Evolutionary conservation across 306 rosid species (phyloP).

Genomic region (Albizia julibrissin): DNA sequence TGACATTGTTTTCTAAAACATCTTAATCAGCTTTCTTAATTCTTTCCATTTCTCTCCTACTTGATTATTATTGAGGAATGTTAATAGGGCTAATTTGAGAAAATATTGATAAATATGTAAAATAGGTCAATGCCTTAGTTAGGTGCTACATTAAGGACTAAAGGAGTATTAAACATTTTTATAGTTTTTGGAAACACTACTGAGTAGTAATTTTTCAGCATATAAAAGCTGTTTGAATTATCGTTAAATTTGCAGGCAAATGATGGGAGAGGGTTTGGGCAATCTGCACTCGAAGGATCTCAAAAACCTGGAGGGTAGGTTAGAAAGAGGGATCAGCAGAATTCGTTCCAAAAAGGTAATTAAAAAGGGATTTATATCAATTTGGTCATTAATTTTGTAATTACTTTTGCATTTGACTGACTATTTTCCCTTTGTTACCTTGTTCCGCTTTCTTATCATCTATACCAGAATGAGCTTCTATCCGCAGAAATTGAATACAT

Average conservation of each 20-base stretch:
- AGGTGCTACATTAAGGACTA: no score
- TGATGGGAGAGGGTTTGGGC: slow-evolving; percentile 73
- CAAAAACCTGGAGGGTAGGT: slow-evolving; percentile 58
- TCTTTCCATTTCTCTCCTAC: no score
- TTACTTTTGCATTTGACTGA: slow-evolving; percentile 30
- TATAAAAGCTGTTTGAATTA: not conserved
- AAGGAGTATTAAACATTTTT: not conserved
- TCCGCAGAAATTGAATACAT: slow-evolving; percentile 89
- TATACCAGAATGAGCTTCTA: slow-evolving; percentile 76
- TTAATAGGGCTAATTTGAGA: no score
- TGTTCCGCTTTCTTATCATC: slow-evolving; percentile 11
- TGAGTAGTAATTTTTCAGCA: not conserved
- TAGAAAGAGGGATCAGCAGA: slow-evolving; percentile 79
- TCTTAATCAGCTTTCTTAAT: no score
- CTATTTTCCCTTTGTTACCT: slow-evolving; percentile 12
- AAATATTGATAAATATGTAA: no score
- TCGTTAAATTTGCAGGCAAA: slow-evolving; percentile 47
- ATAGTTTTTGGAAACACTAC: not conserved
- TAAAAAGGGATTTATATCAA: not conserved
- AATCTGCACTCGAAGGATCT: slow-evolving; percentile 55
- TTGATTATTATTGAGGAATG: no score
- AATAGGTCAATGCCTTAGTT: no score
- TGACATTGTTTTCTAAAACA: no score
- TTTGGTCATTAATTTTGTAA: slow-evolving; percentile 13
- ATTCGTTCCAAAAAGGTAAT: slow-evolving; percentile 84